A percentile compares a stretch with the other conserved stretches of the same genome.
Conservation (phyloP, 495 filamentous ascomycete genomes). For the Venustampulla echinocandica region DNA sequence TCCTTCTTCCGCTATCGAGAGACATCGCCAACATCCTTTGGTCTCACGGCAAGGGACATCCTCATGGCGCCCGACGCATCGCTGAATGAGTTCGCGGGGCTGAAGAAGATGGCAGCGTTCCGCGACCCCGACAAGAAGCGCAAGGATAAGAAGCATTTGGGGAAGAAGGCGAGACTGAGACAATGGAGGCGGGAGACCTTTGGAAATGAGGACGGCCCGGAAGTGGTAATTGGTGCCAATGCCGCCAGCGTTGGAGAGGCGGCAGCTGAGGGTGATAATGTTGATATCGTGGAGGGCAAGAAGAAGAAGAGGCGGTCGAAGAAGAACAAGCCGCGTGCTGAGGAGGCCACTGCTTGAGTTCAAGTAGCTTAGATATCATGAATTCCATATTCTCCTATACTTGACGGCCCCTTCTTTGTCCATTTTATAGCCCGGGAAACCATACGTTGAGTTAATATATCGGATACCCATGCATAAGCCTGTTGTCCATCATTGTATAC, state of each 20-base stretch:
- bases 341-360: no score
- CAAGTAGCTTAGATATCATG: no score
- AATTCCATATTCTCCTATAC: no score
- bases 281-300: constrained; percentile 22
- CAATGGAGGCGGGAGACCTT: constrained; percentile 93
- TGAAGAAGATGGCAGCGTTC: constrained; percentile 91
- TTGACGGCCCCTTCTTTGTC: no score
- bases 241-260: no score
- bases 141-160: constrained; percentile 75
- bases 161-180: constrained; percentile 82
- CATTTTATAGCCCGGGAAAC: no score
- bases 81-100: constrained; percentile 81
- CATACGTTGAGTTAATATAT: no score
- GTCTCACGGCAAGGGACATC: constrained; percentile 82
- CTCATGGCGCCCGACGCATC: constrained; percentile 77
- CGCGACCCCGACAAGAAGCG: constrained; percentile 79
- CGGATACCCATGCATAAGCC: no score
- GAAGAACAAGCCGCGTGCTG: constrained; percentile 23
- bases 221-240: constrained; percentile 16
- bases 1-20: constrained; percentile 82
- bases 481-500: no score
- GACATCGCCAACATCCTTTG: constrained; percentile 82
- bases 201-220: constrained; percentile 60
- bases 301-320: constrained; percentile 28
- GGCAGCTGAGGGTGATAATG: constrained; percentile 3